Base-by-base conservation (phyloP, 1,139 yeast genomes). In the Hansenula sp. region DNA sequence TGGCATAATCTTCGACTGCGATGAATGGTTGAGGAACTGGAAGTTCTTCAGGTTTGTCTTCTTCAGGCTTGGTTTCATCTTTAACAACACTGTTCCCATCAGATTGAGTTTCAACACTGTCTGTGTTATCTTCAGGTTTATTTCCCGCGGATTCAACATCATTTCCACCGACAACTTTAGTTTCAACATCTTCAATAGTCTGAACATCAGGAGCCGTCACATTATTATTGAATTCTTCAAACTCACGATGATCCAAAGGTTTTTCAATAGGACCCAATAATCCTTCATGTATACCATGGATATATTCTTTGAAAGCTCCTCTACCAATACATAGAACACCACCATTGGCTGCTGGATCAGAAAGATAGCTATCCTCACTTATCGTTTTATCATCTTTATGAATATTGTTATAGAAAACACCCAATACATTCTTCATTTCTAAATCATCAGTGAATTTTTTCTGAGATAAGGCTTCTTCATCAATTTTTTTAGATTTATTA, bases 311-410 rank as follows among this genome's bases (percentile, higher is more conserved):
- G 64, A 79, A 93, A 0, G 98, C 93, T 46, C 99, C 99, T 61
- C 99, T 76, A 3, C 99, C 99, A 29, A 94, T 70, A 62, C 97
- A 88, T 21, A 94, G 76, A 13, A 90, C 84, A 41, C 99, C 99
- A 18, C 97, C 97, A 9, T 84, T 77, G 27, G 70, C 63, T 10
- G 62, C 58, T 8, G 73, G 73, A 49, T 71, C 68, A 21, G 51
- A 49, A 13, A 59, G 62, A 10, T 59, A 38, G 0, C 74, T 64
- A 57, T 82, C 88, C 46, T 81, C 84, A 45, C 69, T 60, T 7
- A 66, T 55, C 3, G 76, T 62, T 19, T 54, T 51, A 10, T 68
- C 53, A 2, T 74, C 67, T 11, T 66, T 67, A 33, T 52, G 52
- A 11, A 33, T 39, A 31, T 53, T 57, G n/a, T 72, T 63, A 58